phyloP scores from a whole-genome alignment of 164 flowering plant genomes.

The Saururus chinensis region DNA sequence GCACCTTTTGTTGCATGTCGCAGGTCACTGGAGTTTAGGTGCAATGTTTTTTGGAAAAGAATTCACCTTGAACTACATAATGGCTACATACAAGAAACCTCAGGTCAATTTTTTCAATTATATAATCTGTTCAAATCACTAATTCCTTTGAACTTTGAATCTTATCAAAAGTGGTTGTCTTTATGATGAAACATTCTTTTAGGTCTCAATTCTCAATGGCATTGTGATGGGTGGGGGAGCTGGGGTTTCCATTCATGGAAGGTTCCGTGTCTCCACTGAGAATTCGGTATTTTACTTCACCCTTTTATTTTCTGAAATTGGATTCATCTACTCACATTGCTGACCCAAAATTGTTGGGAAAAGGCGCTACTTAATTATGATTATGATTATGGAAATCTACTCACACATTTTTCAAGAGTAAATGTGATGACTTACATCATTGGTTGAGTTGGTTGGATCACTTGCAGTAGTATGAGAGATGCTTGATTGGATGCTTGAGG shows the following conservation, averaged over 20 bases:
- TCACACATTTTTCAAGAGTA: neutral
- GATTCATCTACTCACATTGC: neutral
- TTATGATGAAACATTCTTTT: constrained; percentile 4
- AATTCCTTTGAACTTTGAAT: neutral
- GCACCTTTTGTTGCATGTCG: neutral
- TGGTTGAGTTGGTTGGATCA: neutral
- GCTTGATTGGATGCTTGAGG: neutral
- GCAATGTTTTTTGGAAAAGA: constrained; percentile 19
- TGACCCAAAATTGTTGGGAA: too few relatives aligned
- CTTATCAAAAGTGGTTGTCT: neutral
- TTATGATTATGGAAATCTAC: neutral
- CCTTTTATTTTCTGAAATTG: neutral
- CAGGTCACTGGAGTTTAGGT: constrained; percentile 27
- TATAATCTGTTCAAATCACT: neutral
- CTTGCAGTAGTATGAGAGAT: neutral
- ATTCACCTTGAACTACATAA: constrained; percentile 20
- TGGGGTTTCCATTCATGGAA: constrained; percentile 83
- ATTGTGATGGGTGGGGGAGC: constrained; percentile 97
- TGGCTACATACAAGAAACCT: constrained; percentile 37
- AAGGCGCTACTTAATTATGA: too few relatives aligned
- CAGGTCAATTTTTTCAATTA: constrained; percentile 11
- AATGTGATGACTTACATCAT: neutral
- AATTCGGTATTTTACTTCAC: constrained; percentile 51
- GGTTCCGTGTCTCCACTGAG: constrained; percentile 86
- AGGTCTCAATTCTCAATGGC: constrained; percentile 96